Evolutionary conservation across 2,329 filamentous ascomycete genomes (phyloP).

Genomic region (Aspergillus fumigatiaffinis): DNA sequence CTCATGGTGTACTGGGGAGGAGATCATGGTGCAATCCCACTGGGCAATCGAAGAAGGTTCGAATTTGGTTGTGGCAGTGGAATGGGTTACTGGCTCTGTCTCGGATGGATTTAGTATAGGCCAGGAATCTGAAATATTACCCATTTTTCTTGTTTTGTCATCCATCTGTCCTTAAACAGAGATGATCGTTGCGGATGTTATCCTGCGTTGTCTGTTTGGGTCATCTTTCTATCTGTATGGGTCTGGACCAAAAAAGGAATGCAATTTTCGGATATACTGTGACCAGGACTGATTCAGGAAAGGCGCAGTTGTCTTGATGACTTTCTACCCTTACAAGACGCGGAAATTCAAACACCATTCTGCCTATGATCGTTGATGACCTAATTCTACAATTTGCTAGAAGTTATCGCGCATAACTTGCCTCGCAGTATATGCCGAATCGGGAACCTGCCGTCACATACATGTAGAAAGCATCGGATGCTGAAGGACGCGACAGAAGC

Average conservation of each 20-base stretch:
- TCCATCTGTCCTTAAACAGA: slow-evolving; percentile 1
- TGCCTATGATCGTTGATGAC: neutral
- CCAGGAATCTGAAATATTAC: slow-evolving; percentile 31
- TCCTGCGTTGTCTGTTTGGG: neutral
- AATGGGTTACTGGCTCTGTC: slow-evolving; percentile 24
- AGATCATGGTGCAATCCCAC: slow-evolving; percentile 4
- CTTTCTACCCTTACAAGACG: neutral
- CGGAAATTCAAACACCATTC: neutral
- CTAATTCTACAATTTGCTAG: neutral
- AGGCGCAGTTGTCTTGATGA: neutral
- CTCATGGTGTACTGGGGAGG: slow-evolving; percentile 4
- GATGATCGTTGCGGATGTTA: slow-evolving; percentile 3
- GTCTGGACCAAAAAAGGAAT: slow-evolving; percentile 1
- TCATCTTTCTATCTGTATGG: neutral
- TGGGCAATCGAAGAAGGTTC: slow-evolving; percentile 15
- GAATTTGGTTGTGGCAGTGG: slow-evolving; percentile 22
- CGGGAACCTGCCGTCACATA: neutral
- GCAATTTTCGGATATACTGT: neutral
- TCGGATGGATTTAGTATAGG: slow-evolving; percentile 28
- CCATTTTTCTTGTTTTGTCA: slow-evolving; percentile 21
- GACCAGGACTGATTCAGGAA: neutral
- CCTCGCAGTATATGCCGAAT: neutral
- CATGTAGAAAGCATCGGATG: neutral
- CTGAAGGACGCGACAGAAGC: neutral
- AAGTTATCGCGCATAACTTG: neutral